A percentile compares a stretch with the other conserved stretches of the same genome.
phyloP scores from a whole-genome alignment of 106 monocot genomes.

The Phalaenopsis aphrodite region DNA sequence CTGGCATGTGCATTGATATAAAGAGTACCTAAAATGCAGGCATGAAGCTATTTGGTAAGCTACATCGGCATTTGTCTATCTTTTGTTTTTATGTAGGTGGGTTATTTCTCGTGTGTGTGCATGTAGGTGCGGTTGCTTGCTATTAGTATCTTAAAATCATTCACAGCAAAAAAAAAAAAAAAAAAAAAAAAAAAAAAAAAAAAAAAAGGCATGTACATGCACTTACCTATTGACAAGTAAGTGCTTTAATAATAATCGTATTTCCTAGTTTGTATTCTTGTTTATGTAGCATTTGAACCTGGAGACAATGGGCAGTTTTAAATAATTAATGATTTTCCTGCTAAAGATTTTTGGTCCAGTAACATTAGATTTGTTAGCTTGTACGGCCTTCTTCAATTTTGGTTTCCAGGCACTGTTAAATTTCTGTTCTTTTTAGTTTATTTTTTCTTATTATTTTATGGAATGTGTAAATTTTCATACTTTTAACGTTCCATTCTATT shows the following conservation, averaged over 20 bases:
- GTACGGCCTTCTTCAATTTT: background rate
- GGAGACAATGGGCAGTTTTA: background rate
- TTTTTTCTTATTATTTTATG: background rate
- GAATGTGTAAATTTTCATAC: background rate
- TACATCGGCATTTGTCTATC: background rate
- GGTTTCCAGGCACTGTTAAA: background rate
- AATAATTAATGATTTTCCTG: background rate
- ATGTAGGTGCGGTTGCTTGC: background rate
- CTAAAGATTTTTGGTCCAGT: background rate
- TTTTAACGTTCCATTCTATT: constrained; percentile 1
- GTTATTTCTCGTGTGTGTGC: background rate
- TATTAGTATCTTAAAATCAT: background rate
- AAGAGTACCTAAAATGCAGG: background rate
- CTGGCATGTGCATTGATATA: background rate
- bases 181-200: too few species aligned
- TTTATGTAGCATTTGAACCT: background rate
- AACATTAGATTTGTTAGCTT: background rate
- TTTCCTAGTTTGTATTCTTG: background rate
- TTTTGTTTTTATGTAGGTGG: background rate
- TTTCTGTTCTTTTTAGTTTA: background rate
- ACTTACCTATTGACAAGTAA: too few species aligned
- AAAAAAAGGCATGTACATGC: too few species aligned
- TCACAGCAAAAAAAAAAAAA: too few species aligned
- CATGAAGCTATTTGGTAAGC: background rate
- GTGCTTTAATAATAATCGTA: background rate